phyloP scores from a whole-genome alignment of 2,329 filamentous ascomycete species.

The Leptographium wingfieldii region DNA sequence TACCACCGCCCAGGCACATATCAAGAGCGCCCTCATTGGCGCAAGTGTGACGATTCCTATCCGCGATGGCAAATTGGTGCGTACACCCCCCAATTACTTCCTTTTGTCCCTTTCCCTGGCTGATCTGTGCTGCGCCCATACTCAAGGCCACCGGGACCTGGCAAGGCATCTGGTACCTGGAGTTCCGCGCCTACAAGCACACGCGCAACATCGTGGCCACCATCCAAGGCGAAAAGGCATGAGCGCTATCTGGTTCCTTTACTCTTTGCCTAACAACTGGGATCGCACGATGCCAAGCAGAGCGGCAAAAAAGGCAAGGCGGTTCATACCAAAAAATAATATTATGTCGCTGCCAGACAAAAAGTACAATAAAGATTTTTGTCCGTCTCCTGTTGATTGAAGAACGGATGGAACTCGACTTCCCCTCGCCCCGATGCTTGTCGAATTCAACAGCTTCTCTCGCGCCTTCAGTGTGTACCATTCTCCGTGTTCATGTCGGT shows the following conservation, averaged over 20 bases:
- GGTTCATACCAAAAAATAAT: not conserved
- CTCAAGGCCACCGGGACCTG: conserved; percentile 51
- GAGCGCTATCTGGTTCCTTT: not conserved
- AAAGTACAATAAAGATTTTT: not conserved
- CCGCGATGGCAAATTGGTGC: conserved; percentile 63
- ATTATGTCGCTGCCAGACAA: not conserved
- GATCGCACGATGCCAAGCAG: not conserved
- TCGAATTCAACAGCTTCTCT: not conserved
- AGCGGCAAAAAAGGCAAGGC: not conserved
- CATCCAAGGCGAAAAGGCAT: conserved; percentile 69
- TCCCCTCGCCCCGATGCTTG: too few relatives aligned
- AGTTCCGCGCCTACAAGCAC: conserved; percentile 71
- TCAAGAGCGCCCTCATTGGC: conserved; percentile 82
- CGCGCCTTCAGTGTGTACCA: conserved; percentile 15
- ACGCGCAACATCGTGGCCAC: conserved; percentile 77
- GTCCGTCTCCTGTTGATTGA: not conserved
- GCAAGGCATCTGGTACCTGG: conserved; percentile 90
- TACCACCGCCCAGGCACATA: conserved; percentile 51
- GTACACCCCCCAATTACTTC: conserved; percentile 10
- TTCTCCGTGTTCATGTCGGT: conserved; percentile 44
- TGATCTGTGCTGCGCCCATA: not conserved
- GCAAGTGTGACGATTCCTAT: conserved; percentile 88
- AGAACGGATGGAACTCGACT: not conserved
- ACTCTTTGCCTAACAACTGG: too few relatives aligned
- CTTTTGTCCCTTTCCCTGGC: not conserved